phyloP scores from a whole-genome alignment of 179 eudicot genomes.

The Pouteria campechiana region DNA sequence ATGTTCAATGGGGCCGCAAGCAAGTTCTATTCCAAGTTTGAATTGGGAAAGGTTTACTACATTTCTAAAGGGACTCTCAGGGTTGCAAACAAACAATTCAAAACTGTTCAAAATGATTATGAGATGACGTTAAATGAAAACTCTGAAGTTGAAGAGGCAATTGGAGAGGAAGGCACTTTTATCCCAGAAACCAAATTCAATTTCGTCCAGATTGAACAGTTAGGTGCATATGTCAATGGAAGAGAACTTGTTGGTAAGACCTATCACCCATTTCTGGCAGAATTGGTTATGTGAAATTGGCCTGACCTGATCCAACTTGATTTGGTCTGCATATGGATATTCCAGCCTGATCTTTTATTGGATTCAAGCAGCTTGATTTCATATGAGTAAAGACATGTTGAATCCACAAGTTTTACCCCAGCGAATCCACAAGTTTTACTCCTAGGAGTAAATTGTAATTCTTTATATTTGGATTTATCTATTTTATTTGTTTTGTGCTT shows the following conservation, averaged over 20 bases:
- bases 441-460: too few species aligned
- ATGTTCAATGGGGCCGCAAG: conserved; percentile 95
- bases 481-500: neutral
- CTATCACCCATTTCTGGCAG: too few species aligned
- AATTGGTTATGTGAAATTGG: too few species aligned
- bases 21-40: conserved; percentile 72
- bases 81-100: conserved; percentile 90
- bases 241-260: conserved; percentile 69
- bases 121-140: conserved; percentile 87
- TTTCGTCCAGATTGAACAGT: conserved; percentile 83
- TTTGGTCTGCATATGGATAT: too few species aligned
- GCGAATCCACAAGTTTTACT: too few species aligned
- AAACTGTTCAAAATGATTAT: conserved; percentile 82
- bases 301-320: too few species aligned
- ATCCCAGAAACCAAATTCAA: conserved; percentile 77
- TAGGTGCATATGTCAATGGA: conserved; percentile 81
- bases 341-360: too few species aligned
- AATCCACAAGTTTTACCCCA: neutral
- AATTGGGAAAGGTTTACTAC: conserved; percentile 81
- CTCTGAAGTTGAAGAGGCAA: conserved; percentile 76
- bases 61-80: conserved; percentile 76
- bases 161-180: conserved; percentile 45
- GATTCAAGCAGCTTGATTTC: too few species aligned
- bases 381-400: too few species aligned
- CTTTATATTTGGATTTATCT: too few species aligned